Evolutionary conservation across 192 early-diverging fungal species (phyloP).

Genomic region (Globomyces pollinis-pini): DNA sequence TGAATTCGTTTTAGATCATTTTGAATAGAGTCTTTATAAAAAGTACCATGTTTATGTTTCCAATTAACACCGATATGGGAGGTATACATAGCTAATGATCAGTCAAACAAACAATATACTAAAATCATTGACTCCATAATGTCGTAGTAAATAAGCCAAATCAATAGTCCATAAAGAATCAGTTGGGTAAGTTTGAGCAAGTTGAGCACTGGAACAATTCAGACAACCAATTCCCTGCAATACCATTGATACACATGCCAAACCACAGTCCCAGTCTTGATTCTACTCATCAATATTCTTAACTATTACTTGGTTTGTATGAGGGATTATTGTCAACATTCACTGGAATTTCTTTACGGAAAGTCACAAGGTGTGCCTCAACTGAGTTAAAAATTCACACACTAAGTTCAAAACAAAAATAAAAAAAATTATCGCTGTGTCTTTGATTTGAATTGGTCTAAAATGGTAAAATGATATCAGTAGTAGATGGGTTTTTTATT

Average conservation of each 20-base stretch:
- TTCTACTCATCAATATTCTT: not conserved
- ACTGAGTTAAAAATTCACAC: no score
- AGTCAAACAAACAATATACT: slow-evolving; percentile 30
- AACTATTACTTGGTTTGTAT: not conserved
- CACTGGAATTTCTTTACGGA: no score
- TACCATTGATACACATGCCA: slow-evolving; percentile 78
- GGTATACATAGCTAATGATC: slow-evolving; percentile 84
- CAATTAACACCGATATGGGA: slow-evolving; percentile 75
- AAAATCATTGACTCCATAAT: slow-evolving; percentile 70
- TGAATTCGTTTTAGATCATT: slow-evolving; percentile 68
- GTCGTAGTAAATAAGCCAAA: slow-evolving; percentile 66
- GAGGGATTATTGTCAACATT: slow-evolving; percentile 10
- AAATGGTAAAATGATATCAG: no score
- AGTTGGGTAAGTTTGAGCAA: not conserved
- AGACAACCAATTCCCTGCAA: slow-evolving; percentile 50
- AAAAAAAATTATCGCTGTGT: no score
- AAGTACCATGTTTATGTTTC: slow-evolving; percentile 56
- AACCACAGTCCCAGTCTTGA: slow-evolving; percentile 74
- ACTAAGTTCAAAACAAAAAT: no score
- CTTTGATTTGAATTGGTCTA: no score
- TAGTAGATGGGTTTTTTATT: no score
- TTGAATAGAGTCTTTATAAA: slow-evolving; percentile 62
- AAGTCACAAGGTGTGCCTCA: no score
- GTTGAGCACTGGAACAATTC: slow-evolving; percentile 1
- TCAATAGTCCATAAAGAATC: slow-evolving; percentile 84